Base-by-base conservation (phyloP, 352 stramenopile species). In the Globisporangium sylvaticum region DNA sequence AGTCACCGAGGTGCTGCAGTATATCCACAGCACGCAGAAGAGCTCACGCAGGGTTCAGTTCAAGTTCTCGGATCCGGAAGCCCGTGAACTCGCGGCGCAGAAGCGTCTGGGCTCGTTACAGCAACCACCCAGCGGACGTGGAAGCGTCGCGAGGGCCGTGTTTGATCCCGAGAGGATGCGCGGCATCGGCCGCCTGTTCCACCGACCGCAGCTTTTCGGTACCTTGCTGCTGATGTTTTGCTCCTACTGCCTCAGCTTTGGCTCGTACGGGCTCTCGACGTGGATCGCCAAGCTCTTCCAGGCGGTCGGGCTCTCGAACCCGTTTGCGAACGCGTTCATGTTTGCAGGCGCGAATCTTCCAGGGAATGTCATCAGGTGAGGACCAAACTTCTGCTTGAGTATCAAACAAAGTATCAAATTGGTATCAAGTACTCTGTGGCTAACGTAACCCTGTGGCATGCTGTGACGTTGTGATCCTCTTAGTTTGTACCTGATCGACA, bases 231-330 rank as follows among this genome's bases (percentile, higher is more conserved):
- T 93, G 34, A 89, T 93, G 80, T 39, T 87, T 29, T 88, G 78
- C 58, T 81, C 79, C 1, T 91, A 81, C 66, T 90, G 79, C 27
- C 73, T 93, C 8, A 91, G 81, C 42, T 97, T 98, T 80, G 90
- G 90, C 34, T 97, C 87, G 14, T 98, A 98, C 68, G 92, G 92
- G 14, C 74, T 98, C 24, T 90, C 90, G 9, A 97, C 92, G 27
- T 98, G 94, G 94, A 98, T 98, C 66, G 97, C 95, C 32, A 97
- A 89, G 62, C 67, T 98, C 0, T 98, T 98, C 77, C 70, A 92
- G 58, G 82, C 74, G 32, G 81, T 97, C 42, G 76, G 95, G 29
- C 74, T 97, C n/a, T 82, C 87, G 65, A 89, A 97, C 42, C 81
- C 84, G 7, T 98, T 97, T 68, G 87, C 87, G n/a, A 98, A 98